These are phyloP conservation scores for Candida suzukii DNA, from an alignment of 805 yeast species.

Conservation along the genomic window DNA sequence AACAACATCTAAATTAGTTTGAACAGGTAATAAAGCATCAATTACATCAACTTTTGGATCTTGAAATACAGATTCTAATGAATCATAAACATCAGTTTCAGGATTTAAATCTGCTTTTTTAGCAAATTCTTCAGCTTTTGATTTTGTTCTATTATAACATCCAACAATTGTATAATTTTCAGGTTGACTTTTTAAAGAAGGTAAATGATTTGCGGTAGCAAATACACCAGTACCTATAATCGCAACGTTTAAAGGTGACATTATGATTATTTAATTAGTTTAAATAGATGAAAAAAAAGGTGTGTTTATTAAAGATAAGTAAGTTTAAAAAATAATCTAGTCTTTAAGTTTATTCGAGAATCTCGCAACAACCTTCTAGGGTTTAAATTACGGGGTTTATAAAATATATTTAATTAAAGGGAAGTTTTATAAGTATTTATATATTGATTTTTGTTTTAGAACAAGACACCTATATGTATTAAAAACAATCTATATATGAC, in stretches of 20 bases:
- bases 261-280: too few relatives aligned
- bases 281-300: too few relatives aligned
- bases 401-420: too few relatives aligned
- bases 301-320: too few relatives aligned
- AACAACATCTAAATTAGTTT: slow-evolving; percentile 63
- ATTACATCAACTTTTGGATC: slow-evolving; percentile 68
- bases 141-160: slow-evolving; percentile 75
- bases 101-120: slow-evolving; percentile 42
- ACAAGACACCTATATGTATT: too few relatives aligned
- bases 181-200: slow-evolving; percentile 50
- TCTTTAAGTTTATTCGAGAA: too few relatives aligned
- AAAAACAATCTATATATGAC: too few relatives aligned
- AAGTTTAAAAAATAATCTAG: too few relatives aligned
- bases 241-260: slow-evolving; percentile 42
- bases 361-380: too few relatives aligned
- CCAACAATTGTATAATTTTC: slow-evolving; percentile 52
- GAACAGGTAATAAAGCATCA: slow-evolving; percentile 88
- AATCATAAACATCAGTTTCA: slow-evolving; percentile 45
- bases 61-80: slow-evolving; percentile 55
- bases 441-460: too few relatives aligned
- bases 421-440: too few relatives aligned
- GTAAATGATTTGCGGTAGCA: slow-evolving; percentile 79
- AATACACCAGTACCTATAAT: slow-evolving; percentile 83
- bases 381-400: too few relatives aligned
- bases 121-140: slow-evolving; percentile 82